Evolutionary conservation across 192 early-diverging fungal species (phyloP).

Genomic region (Podila epigama): DNA sequence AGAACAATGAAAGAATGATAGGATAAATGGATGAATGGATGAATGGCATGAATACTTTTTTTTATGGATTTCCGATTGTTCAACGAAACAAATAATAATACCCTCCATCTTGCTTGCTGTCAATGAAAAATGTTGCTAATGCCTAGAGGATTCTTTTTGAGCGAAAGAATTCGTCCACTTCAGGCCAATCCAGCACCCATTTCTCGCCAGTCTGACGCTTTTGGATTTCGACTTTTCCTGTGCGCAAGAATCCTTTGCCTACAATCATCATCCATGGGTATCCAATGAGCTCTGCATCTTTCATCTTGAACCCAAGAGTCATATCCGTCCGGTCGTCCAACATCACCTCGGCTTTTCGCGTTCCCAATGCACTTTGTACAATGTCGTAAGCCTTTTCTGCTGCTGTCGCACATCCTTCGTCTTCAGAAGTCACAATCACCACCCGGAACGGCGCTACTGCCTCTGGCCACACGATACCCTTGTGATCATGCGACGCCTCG

Average conservation of each 20-base stretch:
- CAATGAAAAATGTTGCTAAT: too few species aligned
- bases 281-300: conserved; percentile 84
- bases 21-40: too few species aligned
- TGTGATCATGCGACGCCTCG: conserved; percentile 65
- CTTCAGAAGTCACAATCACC: conserved; percentile 68
- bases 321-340: conserved; percentile 75
- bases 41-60: too few species aligned
- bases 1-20: too few species aligned
- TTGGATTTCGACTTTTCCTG: conserved; percentile 59
- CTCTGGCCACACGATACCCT: conserved; percentile 83
- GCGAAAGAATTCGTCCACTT: conserved; percentile 24
- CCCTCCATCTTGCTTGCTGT: too few species aligned
- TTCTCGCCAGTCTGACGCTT: conserved; percentile 49
- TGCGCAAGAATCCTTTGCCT: conserved; percentile 66
- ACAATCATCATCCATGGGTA: conserved; percentile 80
- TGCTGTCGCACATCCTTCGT: conserved; percentile 33
- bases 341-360: conserved; percentile 55
- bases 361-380: conserved; percentile 21
- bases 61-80: too few species aligned
- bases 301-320: conserved; percentile 80
- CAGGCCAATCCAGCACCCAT: conserved; percentile 33
- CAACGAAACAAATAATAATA: too few species aligned
- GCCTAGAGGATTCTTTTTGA: too few species aligned
- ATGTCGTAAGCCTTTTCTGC: conserved; percentile 56
- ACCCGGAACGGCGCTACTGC: conserved; percentile 80